A percentile compares a stretch with the other conserved stretches of the same genome.
These are phyloP conservation scores for Arthromyces matolae DNA, from an alignment of 768 basidiomycete species.

Conservation along the genomic window DNA sequence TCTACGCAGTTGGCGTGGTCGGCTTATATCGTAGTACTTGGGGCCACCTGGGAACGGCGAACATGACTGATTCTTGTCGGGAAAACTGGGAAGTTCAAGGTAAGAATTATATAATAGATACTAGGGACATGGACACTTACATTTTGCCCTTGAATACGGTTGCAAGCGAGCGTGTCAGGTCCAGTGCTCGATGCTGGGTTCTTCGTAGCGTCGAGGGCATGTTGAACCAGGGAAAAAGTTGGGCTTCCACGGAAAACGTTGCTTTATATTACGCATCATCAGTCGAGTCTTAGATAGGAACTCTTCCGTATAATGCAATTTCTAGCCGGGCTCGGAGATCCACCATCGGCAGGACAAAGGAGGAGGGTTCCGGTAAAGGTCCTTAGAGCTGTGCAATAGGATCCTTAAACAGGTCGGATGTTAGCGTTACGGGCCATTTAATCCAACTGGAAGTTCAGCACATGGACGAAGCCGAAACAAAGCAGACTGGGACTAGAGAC, in stretches of 20 bases:
- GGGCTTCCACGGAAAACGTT: conserved; percentile 8
- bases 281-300: conserved; percentile 12
- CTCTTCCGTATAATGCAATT: conserved; percentile 10
- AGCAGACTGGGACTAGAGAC: too few relatives aligned
- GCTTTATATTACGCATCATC: conserved; percentile 6
- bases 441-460: conserved; percentile 6
- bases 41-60: conserved; percentile 9
- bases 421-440: conserved; percentile 2
- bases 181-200: conserved; percentile 44
- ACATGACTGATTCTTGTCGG: conserved; percentile 13
- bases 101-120: not conserved
- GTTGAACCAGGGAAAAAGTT: too few relatives aligned
- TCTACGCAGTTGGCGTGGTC: conserved; percentile 34
- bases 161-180: conserved; percentile 48
- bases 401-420: not conserved
- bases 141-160: conserved; percentile 40
- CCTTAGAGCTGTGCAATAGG: conserved; percentile 11
- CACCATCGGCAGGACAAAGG: conserved; percentile 18
- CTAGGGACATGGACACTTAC: conserved; percentile 20
- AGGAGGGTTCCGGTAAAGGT: conserved; percentile 5
- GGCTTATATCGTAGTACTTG: conserved; percentile 28
- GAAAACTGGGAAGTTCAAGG: conserved; percentile 10
- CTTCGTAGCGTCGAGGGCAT: conserved; percentile 36
- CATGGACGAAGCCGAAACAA: conserved; percentile 9
- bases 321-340: conserved; percentile 15